Evolutionary conservation across 306 rosid genomes (phyloP), one percentile per base, ranked within the genome.

Genomic region (Sindora glabra): DNA sequence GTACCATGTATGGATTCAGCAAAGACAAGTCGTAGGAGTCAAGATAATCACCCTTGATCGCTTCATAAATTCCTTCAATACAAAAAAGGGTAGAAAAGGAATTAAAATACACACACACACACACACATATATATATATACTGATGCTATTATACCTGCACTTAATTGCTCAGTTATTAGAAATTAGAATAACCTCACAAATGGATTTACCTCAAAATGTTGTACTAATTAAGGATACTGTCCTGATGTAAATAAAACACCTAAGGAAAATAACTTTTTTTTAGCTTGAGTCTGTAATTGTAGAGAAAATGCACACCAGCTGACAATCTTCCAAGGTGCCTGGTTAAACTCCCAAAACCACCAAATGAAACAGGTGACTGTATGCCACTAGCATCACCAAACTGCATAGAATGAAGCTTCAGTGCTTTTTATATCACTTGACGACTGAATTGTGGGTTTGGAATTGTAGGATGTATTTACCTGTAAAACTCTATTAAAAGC

Each of bases 351-450:
- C 98, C 96, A 48, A 92, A 92, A 41, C 95, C 94, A 44, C 96
- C 98, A 62, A 88, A 92, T 55, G 95, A 89, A 59, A 92, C 90
- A 9, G 96, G 99, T 44, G 99, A 89, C 45, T 86, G 95, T 74
- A 92, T 81, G 69, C 99, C 99, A 71, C 96, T 92, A 13, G 99
- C 94, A 65, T 86, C 99, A 32, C 96, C 99, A 64, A 92, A 83
- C 96, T 92, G 73, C 84, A 76, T 13, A 72, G 56, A 76, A 81
- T 54, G 37, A 68, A 64, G 69, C 13, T 46, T 65, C 38, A 24
- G 41, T 59, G 49, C 60, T 51, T 76, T n/a, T 22, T 55, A 70
- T 48, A 68, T 39, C 22, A 48, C 63, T 60, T 58, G 68, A 65
- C 13, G 62, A 15, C 41, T 59, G 64, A 49, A 34, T 64, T 59